Evolutionary conservation across 805 yeast species (phyloP).

Genomic region (Metschnikowia chrysomelidarum): DNA sequence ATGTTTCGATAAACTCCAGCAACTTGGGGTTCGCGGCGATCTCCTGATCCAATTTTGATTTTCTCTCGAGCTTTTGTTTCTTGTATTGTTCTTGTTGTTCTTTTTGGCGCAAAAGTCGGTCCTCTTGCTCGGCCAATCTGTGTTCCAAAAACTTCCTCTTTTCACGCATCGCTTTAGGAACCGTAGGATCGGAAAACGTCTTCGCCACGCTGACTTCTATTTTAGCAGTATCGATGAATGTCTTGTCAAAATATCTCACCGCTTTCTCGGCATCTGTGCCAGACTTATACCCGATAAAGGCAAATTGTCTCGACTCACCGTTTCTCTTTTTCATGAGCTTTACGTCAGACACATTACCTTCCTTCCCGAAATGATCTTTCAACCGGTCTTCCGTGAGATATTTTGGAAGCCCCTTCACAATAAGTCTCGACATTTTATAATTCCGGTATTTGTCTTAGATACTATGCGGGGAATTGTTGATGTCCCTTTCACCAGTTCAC

Average conservation of each 20-base stretch:
- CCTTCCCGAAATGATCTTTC: constrained; percentile 56
- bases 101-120: constrained; percentile 36
- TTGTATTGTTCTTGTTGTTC: constrained; percentile 39
- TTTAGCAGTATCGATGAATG: constrained; percentile 80
- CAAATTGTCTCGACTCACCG: constrained; percentile 91
- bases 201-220: constrained; percentile 81
- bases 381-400: constrained; percentile 74
- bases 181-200: constrained; percentile 78
- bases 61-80: constrained; percentile 35
- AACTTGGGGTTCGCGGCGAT: constrained; percentile 65
- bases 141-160: constrained; percentile 44
- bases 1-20: constrained; percentile 76
- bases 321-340: constrained; percentile 74
- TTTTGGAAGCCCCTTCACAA: constrained; percentile 84
- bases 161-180: constrained; percentile 57
- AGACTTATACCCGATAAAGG: constrained; percentile 84
- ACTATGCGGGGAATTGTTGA: no score
- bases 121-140: constrained; percentile 39
- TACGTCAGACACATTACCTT: constrained; percentile 81
- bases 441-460: no score
- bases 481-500: not conserved
- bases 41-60: constrained; percentile 52
- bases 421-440: constrained; percentile 73
- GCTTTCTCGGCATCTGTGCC: constrained; percentile 75
- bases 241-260: constrained; percentile 66